Evolutionary conservation across 441 rosid genomes (phyloP).

Genomic region (Euphorbia neoarborescens): DNA sequence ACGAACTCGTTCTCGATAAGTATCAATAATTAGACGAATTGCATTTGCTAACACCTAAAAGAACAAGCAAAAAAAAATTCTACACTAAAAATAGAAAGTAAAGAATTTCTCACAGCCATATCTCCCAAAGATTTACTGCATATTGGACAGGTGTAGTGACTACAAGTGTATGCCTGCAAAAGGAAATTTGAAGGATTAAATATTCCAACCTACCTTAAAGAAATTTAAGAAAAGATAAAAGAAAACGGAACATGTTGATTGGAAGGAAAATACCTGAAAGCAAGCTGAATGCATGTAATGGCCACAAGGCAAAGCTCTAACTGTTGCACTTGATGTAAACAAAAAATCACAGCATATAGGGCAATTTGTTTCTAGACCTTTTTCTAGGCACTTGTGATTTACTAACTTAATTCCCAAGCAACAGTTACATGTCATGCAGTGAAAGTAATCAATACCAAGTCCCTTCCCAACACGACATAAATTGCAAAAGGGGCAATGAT

Average conservation of each 20-base stretch:
- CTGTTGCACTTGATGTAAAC: conserved; percentile 57
- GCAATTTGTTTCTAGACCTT: conserved; percentile 56
- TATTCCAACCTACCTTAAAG: neutral
- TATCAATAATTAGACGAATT: neutral
- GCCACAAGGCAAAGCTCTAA: conserved; percentile 61
- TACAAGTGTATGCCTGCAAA: conserved; percentile 60
- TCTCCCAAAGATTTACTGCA: conserved; percentile 72
- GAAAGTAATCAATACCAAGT: conserved; percentile 56
- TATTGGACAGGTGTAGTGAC: conserved; percentile 58
- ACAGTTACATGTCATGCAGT: conserved; percentile 68
- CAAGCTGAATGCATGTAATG: conserved; percentile 72
- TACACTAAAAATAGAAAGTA: neutral
- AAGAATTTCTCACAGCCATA: conserved; percentile 50
- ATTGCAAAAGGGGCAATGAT: conserved; percentile 65
- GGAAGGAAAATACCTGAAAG: conserved; percentile 43
- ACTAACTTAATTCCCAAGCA: conserved; percentile 47
- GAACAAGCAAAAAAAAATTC: neutral
- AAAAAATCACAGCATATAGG: conserved; percentile 65
- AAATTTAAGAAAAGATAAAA: neutral
- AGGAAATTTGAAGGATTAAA: neutral
- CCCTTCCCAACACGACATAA: conserved; percentile 60
- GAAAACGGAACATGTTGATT: conserved; percentile 8
- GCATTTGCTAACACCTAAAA: conserved; percentile 3
- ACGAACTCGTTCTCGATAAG: neutral
- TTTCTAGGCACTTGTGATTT: conserved; percentile 57